Evolutionary conservation across 495 filamentous ascomycete genomes (phyloP).

Genomic region (Saxispiralis lemnorum): DNA sequence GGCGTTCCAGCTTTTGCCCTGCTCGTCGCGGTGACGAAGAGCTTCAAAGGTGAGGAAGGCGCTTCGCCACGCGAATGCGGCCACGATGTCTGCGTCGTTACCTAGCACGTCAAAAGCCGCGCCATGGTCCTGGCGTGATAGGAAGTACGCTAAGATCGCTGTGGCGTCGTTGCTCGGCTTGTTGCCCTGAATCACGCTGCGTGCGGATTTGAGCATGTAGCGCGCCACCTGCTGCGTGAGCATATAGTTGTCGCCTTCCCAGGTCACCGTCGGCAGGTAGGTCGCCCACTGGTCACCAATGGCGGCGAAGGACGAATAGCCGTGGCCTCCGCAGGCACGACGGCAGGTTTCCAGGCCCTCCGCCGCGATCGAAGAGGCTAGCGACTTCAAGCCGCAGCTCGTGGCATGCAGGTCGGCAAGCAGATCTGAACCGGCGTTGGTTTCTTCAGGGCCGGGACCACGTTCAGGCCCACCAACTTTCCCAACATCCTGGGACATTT

Average conservation of each 20-base stretch:
- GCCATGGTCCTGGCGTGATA: conserved; percentile 43
- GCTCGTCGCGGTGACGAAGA: conserved; percentile 49
- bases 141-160: conserved; percentile 39
- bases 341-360: conserved; percentile 55
- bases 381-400: conserved; percentile 54
- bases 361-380: conserved; percentile 47
- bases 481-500: conserved; percentile 33
- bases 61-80: conserved; percentile 52
- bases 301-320: conserved; percentile 50
- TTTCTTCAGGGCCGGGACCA: conserved; percentile 48
- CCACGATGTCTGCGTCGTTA: conserved; percentile 43
- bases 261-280: conserved; percentile 51
- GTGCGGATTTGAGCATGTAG: conserved; percentile 49
- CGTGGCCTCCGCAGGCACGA: conserved; percentile 57
- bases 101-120: conserved; percentile 50
- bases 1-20: conserved; percentile 53
- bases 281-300: conserved; percentile 52
- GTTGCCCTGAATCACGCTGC: conserved; percentile 40
- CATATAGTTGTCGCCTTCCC: conserved; percentile 64
- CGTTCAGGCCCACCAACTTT: conserved; percentile 28
- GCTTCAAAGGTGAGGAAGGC: conserved; percentile 55
- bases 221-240: conserved; percentile 61
- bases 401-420: conserved; percentile 58
- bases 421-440: conserved; percentile 43
- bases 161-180: conserved; percentile 39